Evolutionary conservation across 352 stramenopile genomes (phyloP), one percentile per base, ranked within the genome.

Genomic region (Pythium guiyangense): DNA sequence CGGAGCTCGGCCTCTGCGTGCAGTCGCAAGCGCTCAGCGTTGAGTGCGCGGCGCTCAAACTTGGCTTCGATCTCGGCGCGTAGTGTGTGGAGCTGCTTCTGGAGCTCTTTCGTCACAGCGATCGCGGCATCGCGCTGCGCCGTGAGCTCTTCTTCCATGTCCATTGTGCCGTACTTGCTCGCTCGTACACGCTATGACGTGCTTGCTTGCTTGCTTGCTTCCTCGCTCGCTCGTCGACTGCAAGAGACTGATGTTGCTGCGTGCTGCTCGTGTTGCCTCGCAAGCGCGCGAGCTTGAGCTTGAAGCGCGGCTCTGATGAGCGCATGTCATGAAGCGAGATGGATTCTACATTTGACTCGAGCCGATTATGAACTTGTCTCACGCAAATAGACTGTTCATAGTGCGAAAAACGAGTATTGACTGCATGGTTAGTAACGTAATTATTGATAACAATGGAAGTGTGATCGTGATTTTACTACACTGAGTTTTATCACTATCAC

Each of bases 71-170:
- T 53, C 17, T 71, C 55, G 48, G 77, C 70, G 26, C 72, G 71
- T 44, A 84, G 66, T 9, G 49, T 67, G 52, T 87, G 70, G 57
- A 87, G 55, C 57, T 90, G 74, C 15, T 72, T 67, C 66, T 88
- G 80, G 25, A 90, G 68, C 69, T 90, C 80, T 57, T 84, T 84
- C 20, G 75, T 84, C 52, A 90, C 80, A 49, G 80, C 80, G 56
- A 90, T 85, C 35, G 80, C 80, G 25, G 80, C 80, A 47, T 90
- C 80, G 39, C 80, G 77, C 75, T 90, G 80, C 40, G 80, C 80
- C 29, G 79, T 72, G 25, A 90, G 64, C 63, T 90, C 80, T 53
- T 87, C 77, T 51, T 90, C 80, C 80, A 90, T 82, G 31, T 58
- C 73, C 54, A 55, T 54, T 4, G 31, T 22, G 48, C 8, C 42